Evolutionary conservation across 1,139 yeast genomes (phyloP), one percentile per base, ranked within the genome.

Genomic region (Scheffersomyces parashehatae): DNA sequence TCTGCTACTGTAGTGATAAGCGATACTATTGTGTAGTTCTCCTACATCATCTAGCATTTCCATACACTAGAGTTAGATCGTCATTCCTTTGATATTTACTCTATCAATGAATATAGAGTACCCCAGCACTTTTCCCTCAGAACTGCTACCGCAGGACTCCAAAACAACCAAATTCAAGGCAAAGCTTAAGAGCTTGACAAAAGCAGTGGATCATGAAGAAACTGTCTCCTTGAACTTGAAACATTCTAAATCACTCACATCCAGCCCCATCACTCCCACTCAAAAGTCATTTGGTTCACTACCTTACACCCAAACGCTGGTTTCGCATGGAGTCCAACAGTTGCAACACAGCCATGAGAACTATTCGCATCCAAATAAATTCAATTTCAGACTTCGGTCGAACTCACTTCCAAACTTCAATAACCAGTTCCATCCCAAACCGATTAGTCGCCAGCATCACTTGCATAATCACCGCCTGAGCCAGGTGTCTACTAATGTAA

Each of bases 331-430:
- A 5, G 26, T 20, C 7, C 26, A 20, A 20, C 26, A 20, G 26
- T 20, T 20, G 26, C 26, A 20, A 20, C 26, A 20, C 26, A 20
- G 8, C 26, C 35, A 31, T 7, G 11, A 15, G n/a, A 31, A 31
- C 6, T 31, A 31, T 31, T 31, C 35, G 35, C 35, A 31, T 5
- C 35, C 35, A 31, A 15, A 31, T 14, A 31, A 31, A 31, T 31
- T 31, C 4, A 40, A 43, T 15, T 13, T 36, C 15, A 37, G 47
- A 9, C 15, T 40, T 6, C 32, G 49, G 13, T 43, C 49, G 26
- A 43, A 39, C 28, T 46, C 49, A 14, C 24, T 36, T 26, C 46
- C 48, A 26, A 42, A 31, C 31, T 43, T 38, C 43, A 43, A 16
- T 42, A 37, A 10, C 36, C 43, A 28, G 31, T 40, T 9, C 41